phyloP scores from a whole-genome alignment of 805 yeast species.

The Blastobotrys attinorum region DNA sequence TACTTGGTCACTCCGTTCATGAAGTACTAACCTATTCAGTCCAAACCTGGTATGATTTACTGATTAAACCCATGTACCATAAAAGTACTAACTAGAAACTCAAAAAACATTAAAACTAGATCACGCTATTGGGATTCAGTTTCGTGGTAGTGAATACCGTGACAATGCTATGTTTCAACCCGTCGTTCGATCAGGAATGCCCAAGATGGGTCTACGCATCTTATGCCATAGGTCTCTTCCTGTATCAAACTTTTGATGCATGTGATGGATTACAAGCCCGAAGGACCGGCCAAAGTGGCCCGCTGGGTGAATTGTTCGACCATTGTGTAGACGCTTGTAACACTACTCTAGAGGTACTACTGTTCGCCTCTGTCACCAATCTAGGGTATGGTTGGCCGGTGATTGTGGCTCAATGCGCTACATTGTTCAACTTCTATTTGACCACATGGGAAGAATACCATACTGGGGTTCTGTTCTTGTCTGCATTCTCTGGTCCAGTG shows the following conservation, averaged over 20 bases:
- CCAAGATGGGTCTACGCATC: conserved; percentile 74
- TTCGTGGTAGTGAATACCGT: conserved; percentile 60
- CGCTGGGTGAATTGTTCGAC: conserved; percentile 89
- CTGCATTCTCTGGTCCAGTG: conserved; percentile 86
- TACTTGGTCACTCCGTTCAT: no score
- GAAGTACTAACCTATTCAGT: conserved; percentile 5
- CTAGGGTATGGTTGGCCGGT: conserved; percentile 60
- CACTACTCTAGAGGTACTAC: conserved; percentile 62
- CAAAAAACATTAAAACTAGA: conserved; percentile 45
- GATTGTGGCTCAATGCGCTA: conserved; percentile 23
- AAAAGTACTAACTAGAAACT: no score
- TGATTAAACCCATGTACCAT: no score
- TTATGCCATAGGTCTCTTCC: conserved; percentile 74
- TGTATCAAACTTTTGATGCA: conserved; percentile 94
- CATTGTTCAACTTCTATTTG: conserved; percentile 59
- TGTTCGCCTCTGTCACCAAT: conserved; percentile 63
- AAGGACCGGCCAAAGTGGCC: conserved; percentile 90
- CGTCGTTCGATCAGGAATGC: conserved; percentile 45
- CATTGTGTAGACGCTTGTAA: conserved; percentile 65
- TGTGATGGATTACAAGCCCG: conserved; percentile 96
- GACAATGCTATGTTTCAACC: conserved; percentile 66
- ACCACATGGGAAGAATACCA: conserved; percentile 96
- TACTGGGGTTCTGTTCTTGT: conserved; percentile 71
- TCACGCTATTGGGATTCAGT: conserved; percentile 70
- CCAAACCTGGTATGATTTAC: conserved; percentile 16